Evolutionary conservation across 345 rosid species (phyloP).

Genomic region (Eucalyptus lansdowneana): DNA sequence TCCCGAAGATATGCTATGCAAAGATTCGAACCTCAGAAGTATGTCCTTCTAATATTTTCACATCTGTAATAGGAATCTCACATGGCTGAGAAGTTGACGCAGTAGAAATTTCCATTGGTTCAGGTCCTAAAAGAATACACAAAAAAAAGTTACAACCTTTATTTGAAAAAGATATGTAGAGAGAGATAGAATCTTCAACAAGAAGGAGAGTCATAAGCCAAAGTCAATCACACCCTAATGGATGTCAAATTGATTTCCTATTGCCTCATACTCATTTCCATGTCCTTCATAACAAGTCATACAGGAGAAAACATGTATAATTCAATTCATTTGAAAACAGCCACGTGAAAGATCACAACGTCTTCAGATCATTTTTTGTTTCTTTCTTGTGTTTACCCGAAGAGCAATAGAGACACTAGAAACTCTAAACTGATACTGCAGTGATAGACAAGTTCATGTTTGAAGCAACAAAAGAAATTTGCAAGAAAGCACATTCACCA

Average conservation of each 20-base stretch:
- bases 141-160: background rate
- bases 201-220: background rate
- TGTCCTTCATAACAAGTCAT: background rate
- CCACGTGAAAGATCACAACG: background rate
- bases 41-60: slow-evolving; percentile 93
- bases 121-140: slow-evolving; percentile 26
- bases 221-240: background rate
- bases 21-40: slow-evolving; percentile 74
- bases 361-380: background rate
- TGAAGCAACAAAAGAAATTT: background rate
- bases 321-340: background rate
- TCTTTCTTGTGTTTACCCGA: background rate
- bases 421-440: background rate
- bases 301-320: background rate
- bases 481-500: slow-evolving; percentile 5
- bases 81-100: slow-evolving; percentile 39
- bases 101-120: slow-evolving; percentile 65
- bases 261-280: background rate
- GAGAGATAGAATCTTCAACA: background rate
- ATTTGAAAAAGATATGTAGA: background rate
- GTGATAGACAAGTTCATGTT: background rate
- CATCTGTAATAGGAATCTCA: slow-evolving; percentile 82
- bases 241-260: background rate
- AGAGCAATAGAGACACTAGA: background rate
- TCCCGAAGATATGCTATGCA: background rate